phyloP scores from a whole-genome alignment of 768 basidiomycete genomes.

The Termitomyces sp. region DNA sequence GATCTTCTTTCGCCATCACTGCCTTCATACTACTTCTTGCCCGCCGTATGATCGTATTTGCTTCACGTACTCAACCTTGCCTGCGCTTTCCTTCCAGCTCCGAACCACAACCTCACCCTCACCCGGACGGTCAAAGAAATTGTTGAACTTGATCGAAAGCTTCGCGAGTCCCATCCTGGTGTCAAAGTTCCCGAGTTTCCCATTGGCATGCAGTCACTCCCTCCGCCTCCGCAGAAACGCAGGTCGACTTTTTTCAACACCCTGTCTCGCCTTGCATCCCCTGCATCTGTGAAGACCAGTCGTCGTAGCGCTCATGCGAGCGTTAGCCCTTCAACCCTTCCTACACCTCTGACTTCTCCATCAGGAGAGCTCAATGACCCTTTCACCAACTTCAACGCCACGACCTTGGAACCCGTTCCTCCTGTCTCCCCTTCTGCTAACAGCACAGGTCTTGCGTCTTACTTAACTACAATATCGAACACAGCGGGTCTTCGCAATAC shows the following conservation, averaged over 20 bases:
- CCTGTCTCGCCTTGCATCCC: slow-evolving; percentile 78
- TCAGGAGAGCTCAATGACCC: slow-evolving; percentile 59
- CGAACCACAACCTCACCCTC: slow-evolving; percentile 87
- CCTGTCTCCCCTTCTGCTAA: slow-evolving; percentile 38
- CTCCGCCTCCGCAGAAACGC: slow-evolving; percentile 57
- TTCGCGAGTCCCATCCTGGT: slow-evolving; percentile 59
- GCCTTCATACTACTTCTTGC: slow-evolving; percentile 1
- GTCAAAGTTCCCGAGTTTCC: slow-evolving; percentile 59
- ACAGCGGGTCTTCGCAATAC: slow-evolving; percentile 56
- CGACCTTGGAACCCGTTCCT: slow-evolving; percentile 24
- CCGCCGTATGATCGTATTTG: slow-evolving; percentile 3
- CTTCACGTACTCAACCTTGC: slow-evolving; percentile 18
- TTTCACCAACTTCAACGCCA: slow-evolving; percentile 42
- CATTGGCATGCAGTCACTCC: slow-evolving; percentile 51
- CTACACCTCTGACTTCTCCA: slow-evolving; percentile 49
- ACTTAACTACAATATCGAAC: slow-evolving; percentile 78
- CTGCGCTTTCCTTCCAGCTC: slow-evolving; percentile 46
- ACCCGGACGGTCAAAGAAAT: slow-evolving; percentile 75
- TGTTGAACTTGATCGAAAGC: slow-evolving; percentile 77
- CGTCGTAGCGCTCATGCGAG: slow-evolving; percentile 33
- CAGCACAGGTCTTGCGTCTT: slow-evolving; percentile 69
- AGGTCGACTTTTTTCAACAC: slow-evolving; percentile 86
- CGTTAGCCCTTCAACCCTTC: slow-evolving; percentile 28
- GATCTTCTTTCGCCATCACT: slow-evolving; percentile 5
- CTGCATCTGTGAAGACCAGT: slow-evolving; percentile 50